phyloP scores from a whole-genome alignment of 2,329 filamentous ascomycete species.

The Dissoconium aciculare region DNA sequence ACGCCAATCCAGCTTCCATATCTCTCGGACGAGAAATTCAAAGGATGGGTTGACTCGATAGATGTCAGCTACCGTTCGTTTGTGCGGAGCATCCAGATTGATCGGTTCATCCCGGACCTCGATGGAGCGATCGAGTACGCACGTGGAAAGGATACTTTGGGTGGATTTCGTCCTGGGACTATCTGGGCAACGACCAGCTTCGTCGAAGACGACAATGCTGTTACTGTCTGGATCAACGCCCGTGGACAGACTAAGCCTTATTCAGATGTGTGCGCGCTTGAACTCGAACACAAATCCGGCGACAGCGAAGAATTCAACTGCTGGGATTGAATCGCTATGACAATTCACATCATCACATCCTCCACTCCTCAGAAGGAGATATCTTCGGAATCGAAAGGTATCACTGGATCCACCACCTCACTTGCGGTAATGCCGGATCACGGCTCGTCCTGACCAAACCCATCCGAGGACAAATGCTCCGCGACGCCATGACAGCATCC shows the following conservation, averaged over 20 bases:
- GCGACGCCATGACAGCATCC: constrained; percentile 7
- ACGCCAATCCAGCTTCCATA: background rate
- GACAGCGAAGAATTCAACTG: background rate
- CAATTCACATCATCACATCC: too few species aligned
- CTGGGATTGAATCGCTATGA: background rate
- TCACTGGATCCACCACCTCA: constrained; percentile 16
- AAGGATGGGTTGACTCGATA: constrained; percentile 1
- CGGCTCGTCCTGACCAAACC: constrained; percentile 8
- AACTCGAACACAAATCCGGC: background rate
- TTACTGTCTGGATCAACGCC: background rate
- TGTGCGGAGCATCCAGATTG: background rate
- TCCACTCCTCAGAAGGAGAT: too few species aligned
- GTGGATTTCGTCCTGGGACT: background rate
- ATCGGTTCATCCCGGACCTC: background rate
- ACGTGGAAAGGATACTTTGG: background rate
- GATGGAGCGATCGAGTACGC: background rate
- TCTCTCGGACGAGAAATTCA: background rate
- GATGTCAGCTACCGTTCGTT: background rate
- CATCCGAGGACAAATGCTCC: constrained; percentile 11
- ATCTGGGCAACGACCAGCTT: background rate
- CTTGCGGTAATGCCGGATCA: constrained; percentile 4
- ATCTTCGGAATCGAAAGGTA: too few species aligned
- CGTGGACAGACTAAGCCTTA: background rate
- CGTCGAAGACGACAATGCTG: background rate
- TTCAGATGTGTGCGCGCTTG: background rate